A percentile compares a stretch with the other conserved stretches of the same genome.
phyloP scores from a whole-genome alignment of 164 flowering plant species.

The Vitis rotundifolia region DNA sequence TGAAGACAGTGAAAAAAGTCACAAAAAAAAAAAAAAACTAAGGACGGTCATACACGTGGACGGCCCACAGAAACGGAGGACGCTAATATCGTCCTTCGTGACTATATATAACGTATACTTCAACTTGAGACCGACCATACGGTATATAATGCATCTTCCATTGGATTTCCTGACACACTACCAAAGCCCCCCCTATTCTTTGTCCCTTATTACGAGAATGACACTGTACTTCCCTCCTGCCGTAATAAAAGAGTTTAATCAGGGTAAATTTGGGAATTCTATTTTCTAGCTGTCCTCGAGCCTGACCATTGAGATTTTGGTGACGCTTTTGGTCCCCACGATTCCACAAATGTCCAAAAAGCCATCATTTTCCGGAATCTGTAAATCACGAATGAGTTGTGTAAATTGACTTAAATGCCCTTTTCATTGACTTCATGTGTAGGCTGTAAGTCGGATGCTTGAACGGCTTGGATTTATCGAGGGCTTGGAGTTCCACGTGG shows the following conservation, averaged over 20 bases:
- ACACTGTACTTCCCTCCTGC: constrained; percentile 12
- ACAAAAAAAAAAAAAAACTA: constrained; percentile 4
- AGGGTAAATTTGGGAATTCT: constrained; percentile 21
- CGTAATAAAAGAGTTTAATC: background rate
- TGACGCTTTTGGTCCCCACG: constrained; percentile 32
- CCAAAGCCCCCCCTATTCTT: constrained; percentile 15
- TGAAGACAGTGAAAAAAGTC: constrained; percentile 26
- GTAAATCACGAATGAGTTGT: constrained; percentile 10
- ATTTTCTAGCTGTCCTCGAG: background rate
- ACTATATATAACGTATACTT: background rate
- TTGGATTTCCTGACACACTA: constrained; percentile 66
- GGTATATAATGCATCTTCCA: constrained; percentile 33
- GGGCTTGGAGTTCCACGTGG: constrained; percentile 48
- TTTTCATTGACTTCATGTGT: background rate
- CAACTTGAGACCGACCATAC: constrained; percentile 42
- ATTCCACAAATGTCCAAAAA: constrained; percentile 27
- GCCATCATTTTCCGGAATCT: constrained; percentile 35
- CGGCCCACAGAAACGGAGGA: constrained; percentile 4
- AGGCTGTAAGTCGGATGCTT: constrained; percentile 53
- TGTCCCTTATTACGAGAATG: constrained; percentile 24
- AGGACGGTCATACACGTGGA: constrained; percentile 20
- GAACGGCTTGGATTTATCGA: constrained; percentile 43
- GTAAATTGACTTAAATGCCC: constrained; percentile 18
- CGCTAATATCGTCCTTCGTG: background rate
- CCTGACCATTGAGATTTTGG: constrained; percentile 31